These are phyloP conservation scores for Juglanconis juglandina DNA, from an alignment of 2,329 filamentous ascomycete species.

Conservation along the genomic window DNA sequence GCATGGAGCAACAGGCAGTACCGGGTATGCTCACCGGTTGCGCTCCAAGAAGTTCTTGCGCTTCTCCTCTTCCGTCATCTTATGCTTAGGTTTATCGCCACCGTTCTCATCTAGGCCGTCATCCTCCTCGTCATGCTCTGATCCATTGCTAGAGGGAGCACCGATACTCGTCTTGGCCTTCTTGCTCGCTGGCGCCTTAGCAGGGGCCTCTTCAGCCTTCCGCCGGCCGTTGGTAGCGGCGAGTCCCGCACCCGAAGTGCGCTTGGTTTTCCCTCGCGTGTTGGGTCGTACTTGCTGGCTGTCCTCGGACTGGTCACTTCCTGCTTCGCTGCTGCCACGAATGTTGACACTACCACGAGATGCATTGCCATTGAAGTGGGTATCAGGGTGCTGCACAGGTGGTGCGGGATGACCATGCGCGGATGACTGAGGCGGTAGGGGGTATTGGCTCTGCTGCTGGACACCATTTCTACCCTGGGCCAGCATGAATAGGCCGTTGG, in stretches of 20 bases:
- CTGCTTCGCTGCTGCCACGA: constrained; percentile 63
- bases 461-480: constrained; percentile 65
- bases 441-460: constrained; percentile 46
- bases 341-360: constrained; percentile 41
- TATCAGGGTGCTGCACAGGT: constrained; percentile 34
- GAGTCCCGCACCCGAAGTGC: constrained; percentile 42
- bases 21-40: constrained; percentile 67
- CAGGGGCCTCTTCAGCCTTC: constrained; percentile 67
- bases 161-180: constrained; percentile 60
- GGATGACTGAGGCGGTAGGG: constrained; percentile 41
- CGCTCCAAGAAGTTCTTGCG: constrained; percentile 95
- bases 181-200: constrained; percentile 65
- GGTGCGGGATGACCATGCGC: constrained; percentile 48
- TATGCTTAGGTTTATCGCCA: constrained; percentile 60
- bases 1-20: constrained; percentile 17
- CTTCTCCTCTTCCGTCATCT: constrained; percentile 99
- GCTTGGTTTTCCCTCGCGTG: constrained; percentile 67
- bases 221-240: constrained; percentile 63
- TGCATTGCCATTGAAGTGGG: constrained; percentile 46
- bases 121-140: constrained; percentile 39
- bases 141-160: constrained; percentile 24
- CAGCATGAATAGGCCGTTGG: constrained; percentile 89
- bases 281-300: constrained; percentile 65
- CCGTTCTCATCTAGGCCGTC: constrained; percentile 56
- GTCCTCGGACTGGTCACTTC: constrained; percentile 69